Evolutionary conservation across 495 filamentous ascomycete species (phyloP), one percentile per base, ranked within the genome.

Genomic region (Annulohypoxylon nitens): DNA sequence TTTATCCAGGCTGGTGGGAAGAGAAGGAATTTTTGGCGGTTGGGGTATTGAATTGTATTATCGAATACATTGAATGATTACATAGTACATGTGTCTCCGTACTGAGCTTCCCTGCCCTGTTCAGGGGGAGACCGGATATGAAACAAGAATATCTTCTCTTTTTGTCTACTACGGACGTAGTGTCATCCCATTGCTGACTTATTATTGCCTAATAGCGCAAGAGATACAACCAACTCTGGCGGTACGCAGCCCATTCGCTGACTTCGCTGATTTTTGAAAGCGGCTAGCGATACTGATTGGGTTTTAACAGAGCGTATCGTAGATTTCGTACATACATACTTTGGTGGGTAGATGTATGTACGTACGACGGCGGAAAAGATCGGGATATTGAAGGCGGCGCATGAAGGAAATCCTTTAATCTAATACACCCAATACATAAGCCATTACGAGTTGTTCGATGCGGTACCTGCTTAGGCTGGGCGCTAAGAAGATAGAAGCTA

Each of bases 271-370:
- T 34, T 25, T 4, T 34, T 48, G 12, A 0, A 14, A 64, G 67
- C 71, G 71, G 57, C 48, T 71, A 70, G 67, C 62, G 71, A 74
- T 63, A 63, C 71, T 41, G 51, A 64, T 66, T 34, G 71, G 54
- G 71, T 74, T 74, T 70, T 58, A 48, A 23, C 54, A 50, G 47
- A 36, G 39, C 39, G 10, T 43, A 14, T 43, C 39, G 39, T 43
- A 43, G 39, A 43, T 43, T 43, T 14, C 14, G 12, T 43, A 4
- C 14, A 12, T 39, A 39, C 36, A 36, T 36, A 36, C 8, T 9
- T 12, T 25, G 7, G 23, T 30, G 30, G 30, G 30, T 30, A 30
- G 30, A 30, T 30, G 30, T 25, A 50, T 50, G 47, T 50, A 50
- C 23, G 25, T 48, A 33, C 25, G 12, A 4, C 41, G 3, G 51